phyloP scores from a whole-genome alignment of 176 grass and related monocot genomes.

The Pontederia crassipes region DNA sequence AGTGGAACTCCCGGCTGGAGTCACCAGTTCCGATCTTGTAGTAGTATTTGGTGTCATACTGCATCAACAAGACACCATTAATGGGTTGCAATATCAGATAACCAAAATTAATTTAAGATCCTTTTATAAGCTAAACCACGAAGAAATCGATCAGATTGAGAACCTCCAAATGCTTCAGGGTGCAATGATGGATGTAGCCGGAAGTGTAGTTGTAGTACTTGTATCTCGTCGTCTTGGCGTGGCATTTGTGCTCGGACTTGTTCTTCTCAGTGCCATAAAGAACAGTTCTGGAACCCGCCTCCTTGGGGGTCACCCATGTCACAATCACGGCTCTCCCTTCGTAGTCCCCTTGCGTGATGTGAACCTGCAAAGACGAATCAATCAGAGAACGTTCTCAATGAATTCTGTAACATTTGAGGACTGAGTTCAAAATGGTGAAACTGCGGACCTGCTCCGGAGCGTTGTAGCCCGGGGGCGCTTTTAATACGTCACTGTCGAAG shows the following conservation, averaged over 20 bases:
- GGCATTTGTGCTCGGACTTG: not conserved
- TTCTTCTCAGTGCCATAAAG: not conserved
- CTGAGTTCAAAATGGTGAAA: not conserved
- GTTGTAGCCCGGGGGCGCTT: not conserved
- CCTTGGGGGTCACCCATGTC: not conserved
- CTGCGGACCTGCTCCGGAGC: not conserved
- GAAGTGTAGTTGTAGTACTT: constrained; percentile 65
- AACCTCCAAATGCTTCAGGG: constrained; percentile 55
- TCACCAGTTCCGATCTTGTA: constrained; percentile 49
- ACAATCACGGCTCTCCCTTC: not conserved
- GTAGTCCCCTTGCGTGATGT: not conserved
- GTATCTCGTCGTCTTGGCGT: not conserved
- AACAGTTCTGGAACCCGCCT: not conserved
- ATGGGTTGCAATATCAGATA: not conserved
- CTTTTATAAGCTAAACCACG: not conserved
- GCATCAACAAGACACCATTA: constrained; percentile 2
- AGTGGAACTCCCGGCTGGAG: constrained; percentile 50
- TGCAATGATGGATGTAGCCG: constrained; percentile 80
- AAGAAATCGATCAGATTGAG: not conserved
- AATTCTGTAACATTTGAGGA: not conserved
- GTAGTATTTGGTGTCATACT: constrained; percentile 45
- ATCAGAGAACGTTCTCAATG: not conserved
- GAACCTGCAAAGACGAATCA: not conserved
- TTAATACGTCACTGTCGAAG: not conserved
- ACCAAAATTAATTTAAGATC: not conserved